Evolutionary conservation across 495 filamentous ascomycete genomes (phyloP).

Genomic region (Letharia lupina): DNA sequence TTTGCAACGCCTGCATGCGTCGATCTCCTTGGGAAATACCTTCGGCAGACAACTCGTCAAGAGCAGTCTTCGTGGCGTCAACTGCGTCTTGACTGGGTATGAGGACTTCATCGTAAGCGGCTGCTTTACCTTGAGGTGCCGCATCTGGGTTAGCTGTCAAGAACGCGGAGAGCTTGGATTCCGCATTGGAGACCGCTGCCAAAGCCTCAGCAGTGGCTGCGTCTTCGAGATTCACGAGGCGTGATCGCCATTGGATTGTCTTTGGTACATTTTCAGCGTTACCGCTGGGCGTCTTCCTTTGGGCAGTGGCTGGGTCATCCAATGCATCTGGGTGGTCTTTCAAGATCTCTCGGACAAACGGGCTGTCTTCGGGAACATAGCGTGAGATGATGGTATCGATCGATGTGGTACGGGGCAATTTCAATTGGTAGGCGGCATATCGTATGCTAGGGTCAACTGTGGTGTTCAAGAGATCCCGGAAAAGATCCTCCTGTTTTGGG

Average conservation of each 20-base stretch:
- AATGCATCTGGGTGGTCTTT: conserved; percentile 64
- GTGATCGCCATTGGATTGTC: conserved; percentile 78
- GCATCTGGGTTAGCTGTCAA: conserved; percentile 35
- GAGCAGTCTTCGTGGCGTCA: conserved; percentile 84
- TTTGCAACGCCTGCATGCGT: conserved; percentile 85
- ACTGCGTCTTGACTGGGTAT: conserved; percentile 88
- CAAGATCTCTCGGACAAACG: conserved; percentile 58
- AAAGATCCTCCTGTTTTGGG: conserved; percentile 55
- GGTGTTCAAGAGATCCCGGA: conserved; percentile 72
- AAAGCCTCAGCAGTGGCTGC: conserved; percentile 78
- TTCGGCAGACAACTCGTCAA: conserved; percentile 79
- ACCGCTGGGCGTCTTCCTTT: conserved; percentile 40
- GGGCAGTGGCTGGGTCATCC: conserved; percentile 52
- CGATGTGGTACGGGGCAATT: conserved; percentile 72
- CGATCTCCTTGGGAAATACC: conserved; percentile 76
- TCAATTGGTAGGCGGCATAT: conserved; percentile 86
- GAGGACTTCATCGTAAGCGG: conserved; percentile 86
- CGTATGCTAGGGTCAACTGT: conserved; percentile 90
- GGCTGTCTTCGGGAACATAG: conserved; percentile 54
- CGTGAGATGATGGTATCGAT: conserved; percentile 68
- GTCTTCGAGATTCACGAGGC: conserved; percentile 83
- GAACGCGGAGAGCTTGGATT: conserved; percentile 44
- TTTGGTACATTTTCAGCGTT: conserved; percentile 56
- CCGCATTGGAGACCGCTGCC: conserved; percentile 46
- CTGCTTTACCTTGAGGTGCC: conserved; percentile 50